Conservation (phyloP, 345 rosid genomes). For the Hirschfeldia incana region DNA sequence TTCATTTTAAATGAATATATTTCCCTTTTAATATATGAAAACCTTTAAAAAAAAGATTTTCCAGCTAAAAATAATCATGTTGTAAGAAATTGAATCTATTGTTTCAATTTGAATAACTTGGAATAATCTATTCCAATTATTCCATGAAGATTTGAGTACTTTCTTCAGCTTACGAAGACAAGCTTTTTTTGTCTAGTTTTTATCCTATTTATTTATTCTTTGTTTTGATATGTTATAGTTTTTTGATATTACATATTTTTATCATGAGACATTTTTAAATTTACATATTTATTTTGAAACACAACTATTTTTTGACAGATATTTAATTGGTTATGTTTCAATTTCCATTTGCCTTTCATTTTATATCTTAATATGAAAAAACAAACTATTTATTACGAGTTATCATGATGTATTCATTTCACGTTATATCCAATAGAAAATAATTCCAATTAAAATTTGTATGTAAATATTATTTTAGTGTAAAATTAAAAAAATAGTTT, state of each 20-base stretch:
- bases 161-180: background rate
- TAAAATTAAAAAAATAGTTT: too few relatives aligned
- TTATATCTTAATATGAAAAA: too few relatives aligned
- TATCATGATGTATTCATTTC: background rate
- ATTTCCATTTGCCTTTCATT: background rate
- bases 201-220: background rate
- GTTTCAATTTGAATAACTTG: background rate
- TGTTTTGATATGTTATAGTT: background rate
- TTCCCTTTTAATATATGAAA: too few relatives aligned
- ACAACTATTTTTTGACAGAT: background rate
- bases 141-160: background rate
- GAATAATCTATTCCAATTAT: background rate
- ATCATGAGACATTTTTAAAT: background rate
- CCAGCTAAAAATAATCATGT: background rate
- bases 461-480: background rate
- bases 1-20: too few relatives aligned
- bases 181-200: background rate
- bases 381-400: background rate
- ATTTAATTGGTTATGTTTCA: background rate
- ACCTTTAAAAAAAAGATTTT: background rate
- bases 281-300: background rate
- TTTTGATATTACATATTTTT: background rate
- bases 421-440: background rate
- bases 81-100: background rate
- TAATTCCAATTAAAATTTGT: background rate